These are phyloP conservation scores for Stropharia rugosoannulata DNA, from an alignment of 768 basidiomycete species.

Conservation along the genomic window DNA sequence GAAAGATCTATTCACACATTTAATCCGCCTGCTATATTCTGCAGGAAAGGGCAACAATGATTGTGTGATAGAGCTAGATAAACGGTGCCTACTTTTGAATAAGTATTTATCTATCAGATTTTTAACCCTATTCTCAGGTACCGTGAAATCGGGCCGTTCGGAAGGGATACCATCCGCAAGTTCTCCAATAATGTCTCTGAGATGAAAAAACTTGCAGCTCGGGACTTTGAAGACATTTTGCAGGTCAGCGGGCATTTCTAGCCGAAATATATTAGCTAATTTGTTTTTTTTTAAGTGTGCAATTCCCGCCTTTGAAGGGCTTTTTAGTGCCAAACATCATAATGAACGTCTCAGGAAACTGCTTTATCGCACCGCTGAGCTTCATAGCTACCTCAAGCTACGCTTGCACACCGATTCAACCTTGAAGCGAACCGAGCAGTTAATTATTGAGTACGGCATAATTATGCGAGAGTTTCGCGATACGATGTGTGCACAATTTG, in stretches of 20 bases:
- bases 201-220: constrained; percentile 5
- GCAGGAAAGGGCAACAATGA: not conserved
- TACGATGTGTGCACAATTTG: constrained; percentile 21
- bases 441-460: constrained; percentile 26
- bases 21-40: not conserved
- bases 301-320: constrained; percentile 35
- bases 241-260: constrained; percentile 18
- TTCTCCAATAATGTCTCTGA: not conserved
- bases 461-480: constrained; percentile 29
- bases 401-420: constrained; percentile 28
- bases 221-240: constrained; percentile 1
- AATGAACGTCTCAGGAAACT: constrained; percentile 18
- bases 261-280: not conserved
- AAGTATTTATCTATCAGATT: not conserved
- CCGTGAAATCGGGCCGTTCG: constrained; percentile 21
- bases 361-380: constrained; percentile 24
- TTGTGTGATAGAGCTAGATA: not conserved
- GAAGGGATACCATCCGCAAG: not conserved
- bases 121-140: constrained; percentile 16
- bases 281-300: constrained; percentile 22
- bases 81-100: not conserved
- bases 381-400: too few species aligned
- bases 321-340: constrained; percentile 24
- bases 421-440: constrained; percentile 19
- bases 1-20: not conserved